Base-by-base conservation (phyloP, 257 asterid genomes). In the Osmanthus fragrans region DNA sequence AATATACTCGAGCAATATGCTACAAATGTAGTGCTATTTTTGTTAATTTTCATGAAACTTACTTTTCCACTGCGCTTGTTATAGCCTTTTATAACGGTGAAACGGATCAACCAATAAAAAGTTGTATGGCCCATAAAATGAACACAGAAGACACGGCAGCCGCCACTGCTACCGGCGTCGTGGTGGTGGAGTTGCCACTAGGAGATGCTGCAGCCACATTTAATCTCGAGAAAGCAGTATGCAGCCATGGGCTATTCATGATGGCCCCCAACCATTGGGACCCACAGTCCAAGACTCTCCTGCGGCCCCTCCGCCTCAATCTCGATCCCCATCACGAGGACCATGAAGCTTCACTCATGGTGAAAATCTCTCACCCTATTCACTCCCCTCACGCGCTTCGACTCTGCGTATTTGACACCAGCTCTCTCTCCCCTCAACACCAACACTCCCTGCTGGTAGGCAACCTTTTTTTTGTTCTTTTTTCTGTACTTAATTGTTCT, bases 261-360 rank as follows among this genome's bases (percentile, higher is more conserved):
- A 94, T 90, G 96, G 94, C 98, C 40, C 98, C 97, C 67, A 94
- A 94, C 70, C 86, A 74, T 56, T 94, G 98, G 97, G 95, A 92
- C 84, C 77, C 95, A 36, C 87, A 67, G 42, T 84, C 94, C 81
- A 88, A 92, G 84, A 90, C 96, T 84, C 88, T 93, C 74, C 82
- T 29, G 65, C 96, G 98, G 39, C 92, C 97, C 45, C 86, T 92
- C 10, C 96, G 91, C 83, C 97, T 92, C 64, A 71, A 84, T 86
- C 83, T 81, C 79, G 83, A 73, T 23, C 66, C 25, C 16, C 60
- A 72, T 21, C 72, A 82, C 37, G 80, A 80, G 65, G 88, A 77
- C 10, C 82, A 82, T 64, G 86, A 84, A 49, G 73, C 72, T 67
- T 88, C 95, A 23, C 70, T 82, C 71, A 56, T 75, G 70, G 91